phyloP scores from a whole-genome alignment of 1,139 yeast genomes.

The Candida smagusa region DNA sequence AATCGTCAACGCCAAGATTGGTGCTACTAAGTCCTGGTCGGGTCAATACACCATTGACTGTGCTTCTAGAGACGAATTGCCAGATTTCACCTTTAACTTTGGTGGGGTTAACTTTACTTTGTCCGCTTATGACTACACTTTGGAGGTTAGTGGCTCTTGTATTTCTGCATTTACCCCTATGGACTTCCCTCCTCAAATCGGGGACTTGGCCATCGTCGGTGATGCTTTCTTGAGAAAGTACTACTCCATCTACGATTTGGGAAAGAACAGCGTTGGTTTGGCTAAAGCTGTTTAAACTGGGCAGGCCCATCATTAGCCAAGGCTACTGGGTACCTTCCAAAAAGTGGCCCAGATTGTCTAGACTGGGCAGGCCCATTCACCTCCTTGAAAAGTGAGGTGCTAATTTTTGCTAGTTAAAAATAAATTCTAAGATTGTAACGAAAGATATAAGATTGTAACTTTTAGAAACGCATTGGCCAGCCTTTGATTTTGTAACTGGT shows the following conservation, averaged over 20 bases:
- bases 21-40: conserved; percentile 95
- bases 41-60: conserved; percentile 96
- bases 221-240: conserved; percentile 95
- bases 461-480: too few relatives aligned
- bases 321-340: too few relatives aligned
- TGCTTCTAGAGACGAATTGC: conserved; percentile 73
- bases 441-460: too few relatives aligned
- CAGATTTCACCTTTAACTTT: conserved; percentile 86
- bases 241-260: conserved; percentile 90
- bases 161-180: conserved; percentile 93
- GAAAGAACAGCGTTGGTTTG: conserved; percentile 88
- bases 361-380: too few relatives aligned
- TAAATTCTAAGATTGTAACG: too few relatives aligned
- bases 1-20: conserved; percentile 89
- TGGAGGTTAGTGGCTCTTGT: conserved; percentile 92
- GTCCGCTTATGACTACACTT: conserved; percentile 82
- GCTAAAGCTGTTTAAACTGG: conserved; percentile 56
- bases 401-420: too few relatives aligned
- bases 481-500: too few relatives aligned
- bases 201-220: conserved; percentile 93
- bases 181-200: conserved; percentile 97
- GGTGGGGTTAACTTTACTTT: conserved; percentile 90
- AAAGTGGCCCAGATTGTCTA: too few relatives aligned
- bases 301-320: neutral
- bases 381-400: too few relatives aligned